Percentiles rank a stretch among this genome's conserved stretches.
phyloP scores from a whole-genome alignment of 257 asterid genomes.

The Petunia secreta region DNA sequence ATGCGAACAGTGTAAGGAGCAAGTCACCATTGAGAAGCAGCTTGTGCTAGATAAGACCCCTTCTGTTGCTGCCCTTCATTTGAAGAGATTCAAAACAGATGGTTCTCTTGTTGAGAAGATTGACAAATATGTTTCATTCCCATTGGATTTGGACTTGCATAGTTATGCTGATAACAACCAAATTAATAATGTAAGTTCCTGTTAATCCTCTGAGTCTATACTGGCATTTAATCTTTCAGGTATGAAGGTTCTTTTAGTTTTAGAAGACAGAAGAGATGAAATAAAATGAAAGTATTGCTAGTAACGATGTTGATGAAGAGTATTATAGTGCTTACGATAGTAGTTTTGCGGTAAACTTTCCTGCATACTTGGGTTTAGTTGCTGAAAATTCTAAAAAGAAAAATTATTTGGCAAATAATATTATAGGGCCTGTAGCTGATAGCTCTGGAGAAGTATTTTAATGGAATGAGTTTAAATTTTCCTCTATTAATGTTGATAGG shows the following conservation, averaged over 20 bases:
- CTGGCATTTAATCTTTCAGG: background rate
- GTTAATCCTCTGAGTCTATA: background rate
- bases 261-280: background rate
- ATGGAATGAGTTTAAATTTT: background rate
- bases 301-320: background rate
- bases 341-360: background rate
- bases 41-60: constrained; percentile 75
- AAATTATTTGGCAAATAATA: background rate
- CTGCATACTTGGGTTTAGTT: background rate
- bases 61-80: constrained; percentile 69
- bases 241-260: background rate
- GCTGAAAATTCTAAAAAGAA: background rate
- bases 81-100: constrained; percentile 88
- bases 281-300: background rate
- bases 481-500: background rate
- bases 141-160: constrained; percentile 67
- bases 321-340: background rate
- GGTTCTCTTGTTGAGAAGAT: constrained; percentile 78
- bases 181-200: constrained; percentile 50
- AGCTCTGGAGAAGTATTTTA: background rate
- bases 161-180: constrained; percentile 55
- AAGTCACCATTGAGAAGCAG: constrained; percentile 77
- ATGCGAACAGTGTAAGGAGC: constrained; percentile 81
- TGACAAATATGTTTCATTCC: constrained; percentile 76
- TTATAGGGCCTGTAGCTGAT: background rate